Percentiles rank a stretch among this genome's conserved stretches.
Evolutionary conservation across 2,329 filamentous ascomycete species (phyloP).

Genomic region (Didymella arachidicola): DNA sequence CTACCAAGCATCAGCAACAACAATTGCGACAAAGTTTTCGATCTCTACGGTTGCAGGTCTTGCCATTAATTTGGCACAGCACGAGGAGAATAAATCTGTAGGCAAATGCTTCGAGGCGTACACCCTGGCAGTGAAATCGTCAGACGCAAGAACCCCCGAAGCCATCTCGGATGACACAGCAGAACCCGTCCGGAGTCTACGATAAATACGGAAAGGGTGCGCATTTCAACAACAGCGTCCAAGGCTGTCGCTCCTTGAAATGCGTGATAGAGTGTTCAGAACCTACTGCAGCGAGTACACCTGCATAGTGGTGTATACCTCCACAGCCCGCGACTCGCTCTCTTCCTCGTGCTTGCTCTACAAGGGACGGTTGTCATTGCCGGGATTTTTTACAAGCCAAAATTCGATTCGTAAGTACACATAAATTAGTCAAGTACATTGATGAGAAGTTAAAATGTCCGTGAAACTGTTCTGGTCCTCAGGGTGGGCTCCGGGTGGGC

Average conservation of each 20-base stretch:
- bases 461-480: too few species aligned
- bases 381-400: too few species aligned
- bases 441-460: too few species aligned
- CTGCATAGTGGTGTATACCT: too few species aligned
- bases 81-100: neutral
- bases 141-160: neutral
- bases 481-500: too few species aligned
- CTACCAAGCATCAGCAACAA: neutral
- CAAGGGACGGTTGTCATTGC: too few species aligned
- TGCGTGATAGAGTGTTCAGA: too few species aligned
- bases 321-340: too few species aligned
- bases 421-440: too few species aligned
- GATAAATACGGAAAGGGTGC: neutral
- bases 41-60: neutral
- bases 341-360: too few species aligned
- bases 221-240: neutral
- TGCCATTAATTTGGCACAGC: neutral
- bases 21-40: neutral
- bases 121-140: neutral
- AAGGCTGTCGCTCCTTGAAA: neutral
- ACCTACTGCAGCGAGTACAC: too few species aligned
- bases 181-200: neutral
- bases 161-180: neutral
- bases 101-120: neutral
- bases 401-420: too few species aligned